These are phyloP conservation scores for Dictyostelium firmibasis DNA, from an alignment of 78 protist species.

Conservation along the genomic window DNA sequence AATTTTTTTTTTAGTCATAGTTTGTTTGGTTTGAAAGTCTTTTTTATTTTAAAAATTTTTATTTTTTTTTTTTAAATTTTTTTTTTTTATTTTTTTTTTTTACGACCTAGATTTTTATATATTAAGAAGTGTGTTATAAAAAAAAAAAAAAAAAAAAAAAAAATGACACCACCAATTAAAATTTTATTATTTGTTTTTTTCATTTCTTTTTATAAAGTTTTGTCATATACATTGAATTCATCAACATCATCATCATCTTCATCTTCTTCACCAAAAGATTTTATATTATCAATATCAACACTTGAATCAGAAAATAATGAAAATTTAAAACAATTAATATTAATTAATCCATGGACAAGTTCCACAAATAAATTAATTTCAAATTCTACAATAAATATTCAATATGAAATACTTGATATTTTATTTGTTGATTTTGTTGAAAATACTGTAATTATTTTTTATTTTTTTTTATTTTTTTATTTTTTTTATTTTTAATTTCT, in stretches of 20 bases:
- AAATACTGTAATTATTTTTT: not conserved
- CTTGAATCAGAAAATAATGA: not conserved
- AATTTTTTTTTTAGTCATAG: too few relatives aligned
- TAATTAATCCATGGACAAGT: not conserved
- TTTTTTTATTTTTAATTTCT: not conserved
- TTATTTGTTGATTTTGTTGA: not conserved
- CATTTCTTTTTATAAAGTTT: not conserved
- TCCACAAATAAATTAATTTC: not conserved
- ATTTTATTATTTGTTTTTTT: not conserved
- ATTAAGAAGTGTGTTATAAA: too few relatives aligned
- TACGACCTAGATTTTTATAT: too few relatives aligned
- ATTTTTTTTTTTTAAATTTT: too few relatives aligned
- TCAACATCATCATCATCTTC: not conserved
- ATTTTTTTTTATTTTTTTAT: not conserved
- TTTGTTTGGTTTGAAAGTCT: too few relatives aligned
- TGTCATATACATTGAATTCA: not conserved
- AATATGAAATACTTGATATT: not conserved
- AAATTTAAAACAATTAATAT: not conserved
- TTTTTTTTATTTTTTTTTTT: too few relatives aligned
- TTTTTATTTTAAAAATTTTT: too few relatives aligned
- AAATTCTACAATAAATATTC: not conserved
- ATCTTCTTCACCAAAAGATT: not conserved
- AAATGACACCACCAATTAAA: not conserved
- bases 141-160: not conserved
- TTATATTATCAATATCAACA: not conserved